Evolutionary conservation across 805 yeast genomes (phyloP).

Genomic region (Myxozyma nipponensis): DNA sequence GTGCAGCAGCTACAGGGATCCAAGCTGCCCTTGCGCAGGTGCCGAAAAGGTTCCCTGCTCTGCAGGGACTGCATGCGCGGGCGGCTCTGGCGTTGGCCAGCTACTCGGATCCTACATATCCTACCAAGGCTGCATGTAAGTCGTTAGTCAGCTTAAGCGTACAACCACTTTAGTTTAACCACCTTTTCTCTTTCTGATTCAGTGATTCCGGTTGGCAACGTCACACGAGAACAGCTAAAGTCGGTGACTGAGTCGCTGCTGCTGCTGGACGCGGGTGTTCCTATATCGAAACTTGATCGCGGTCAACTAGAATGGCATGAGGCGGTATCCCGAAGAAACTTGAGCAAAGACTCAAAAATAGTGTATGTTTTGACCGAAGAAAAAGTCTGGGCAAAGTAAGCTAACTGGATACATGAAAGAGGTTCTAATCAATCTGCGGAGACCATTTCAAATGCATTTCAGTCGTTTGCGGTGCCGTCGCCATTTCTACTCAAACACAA

Average conservation of each 20-base stretch:
- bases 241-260: constrained; percentile 15
- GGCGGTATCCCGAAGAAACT: constrained; percentile 1
- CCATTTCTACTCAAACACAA: constrained; percentile 15
- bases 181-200: not conserved
- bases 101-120: constrained; percentile 4
- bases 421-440: constrained; percentile 2
- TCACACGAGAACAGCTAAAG: constrained; percentile 11
- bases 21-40: constrained; percentile 18
- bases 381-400: too few species aligned
- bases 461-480: constrained; percentile 16
- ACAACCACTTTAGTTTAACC: not conserved
- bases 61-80: constrained; percentile 16
- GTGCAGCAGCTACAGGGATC: not conserved
- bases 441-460: constrained; percentile 17
- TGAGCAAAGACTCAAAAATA: constrained; percentile 16
- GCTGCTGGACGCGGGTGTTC: constrained; percentile 15
- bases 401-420: too few species aligned
- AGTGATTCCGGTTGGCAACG: constrained; percentile 15
- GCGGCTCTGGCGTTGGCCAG: constrained; percentile 18
- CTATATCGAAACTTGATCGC: constrained; percentile 5
- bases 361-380: constrained; percentile 9
- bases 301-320: constrained; percentile 17
- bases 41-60: constrained; percentile 13
- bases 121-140: constrained; percentile 14
- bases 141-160: not conserved